Conservation (phyloP, 179 eudicot species). For the Pouteria campechiana region DNA sequence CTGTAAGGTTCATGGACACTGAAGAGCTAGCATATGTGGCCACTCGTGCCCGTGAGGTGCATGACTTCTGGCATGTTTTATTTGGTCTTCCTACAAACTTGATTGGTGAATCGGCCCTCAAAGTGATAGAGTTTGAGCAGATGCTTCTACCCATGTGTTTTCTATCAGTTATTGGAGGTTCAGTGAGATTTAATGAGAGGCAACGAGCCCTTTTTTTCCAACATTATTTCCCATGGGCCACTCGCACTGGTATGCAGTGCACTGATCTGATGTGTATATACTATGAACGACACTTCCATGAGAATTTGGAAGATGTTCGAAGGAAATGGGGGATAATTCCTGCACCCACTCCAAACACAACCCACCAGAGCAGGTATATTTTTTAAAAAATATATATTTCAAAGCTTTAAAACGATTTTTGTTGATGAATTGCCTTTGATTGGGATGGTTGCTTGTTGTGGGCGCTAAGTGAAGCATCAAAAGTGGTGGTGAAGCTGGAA, state of each 20-base stretch:
- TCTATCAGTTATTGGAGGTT: conserved; percentile 79
- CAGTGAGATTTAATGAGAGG: conserved; percentile 63
- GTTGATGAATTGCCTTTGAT: too few relatives aligned
- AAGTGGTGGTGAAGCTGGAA: too few relatives aligned
- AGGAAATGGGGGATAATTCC: conserved; percentile 73
- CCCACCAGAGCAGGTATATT: too few relatives aligned
- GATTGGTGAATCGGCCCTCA: conserved; percentile 86
- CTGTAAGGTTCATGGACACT: conserved; percentile 87
- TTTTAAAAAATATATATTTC: too few relatives aligned
- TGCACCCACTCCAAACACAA: conserved; percentile 64
- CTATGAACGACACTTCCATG: conserved; percentile 75
- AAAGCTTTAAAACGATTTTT: too few relatives aligned
- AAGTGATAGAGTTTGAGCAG: conserved; percentile 94
- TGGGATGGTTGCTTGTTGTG: too few relatives aligned
- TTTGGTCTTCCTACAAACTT: conserved; percentile 88
- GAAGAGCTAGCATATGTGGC: conserved; percentile 89
- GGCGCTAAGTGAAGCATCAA: too few relatives aligned
- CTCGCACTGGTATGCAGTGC: conserved; percentile 59
- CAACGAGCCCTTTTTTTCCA: conserved; percentile 65
- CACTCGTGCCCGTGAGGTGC: conserved; percentile 91
- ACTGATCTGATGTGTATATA: conserved; percentile 77
- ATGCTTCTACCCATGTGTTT: conserved; percentile 95
- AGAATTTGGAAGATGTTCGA: conserved; percentile 72
- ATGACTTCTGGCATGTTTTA: conserved; percentile 94
- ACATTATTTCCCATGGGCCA: conserved; percentile 92